These are phyloP conservation scores for Claviceps citrina DNA, from an alignment of 2,329 filamentous ascomycete species.

Conservation along the genomic window DNA sequence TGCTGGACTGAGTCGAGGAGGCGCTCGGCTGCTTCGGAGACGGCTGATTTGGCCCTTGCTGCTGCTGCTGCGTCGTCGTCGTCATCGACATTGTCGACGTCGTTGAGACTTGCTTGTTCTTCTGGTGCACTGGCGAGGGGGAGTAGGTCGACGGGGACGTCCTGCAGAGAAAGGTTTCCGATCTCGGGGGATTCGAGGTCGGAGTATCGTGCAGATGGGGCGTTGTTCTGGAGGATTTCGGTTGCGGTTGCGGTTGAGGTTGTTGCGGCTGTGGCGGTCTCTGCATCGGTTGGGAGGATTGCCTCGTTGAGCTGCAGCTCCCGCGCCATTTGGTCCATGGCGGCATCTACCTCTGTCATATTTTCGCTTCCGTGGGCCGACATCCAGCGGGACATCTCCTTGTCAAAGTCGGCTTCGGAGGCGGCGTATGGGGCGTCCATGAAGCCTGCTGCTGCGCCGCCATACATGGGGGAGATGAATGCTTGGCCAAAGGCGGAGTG, in stretches of 20 bases:
- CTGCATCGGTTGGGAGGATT: slow-evolving; percentile 11
- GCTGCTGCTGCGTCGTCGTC: slow-evolving; percentile 4
- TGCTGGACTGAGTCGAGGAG: slow-evolving; percentile 29
- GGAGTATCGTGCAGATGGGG: slow-evolving; percentile 9
- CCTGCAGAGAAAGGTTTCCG: slow-evolving; percentile 17
- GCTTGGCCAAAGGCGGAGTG: slow-evolving; percentile 18
- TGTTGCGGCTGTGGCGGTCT: not conserved
- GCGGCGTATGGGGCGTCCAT: slow-evolving; percentile 10
- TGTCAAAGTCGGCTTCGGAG: slow-evolving; percentile 22
- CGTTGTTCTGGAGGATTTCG: not conserved
- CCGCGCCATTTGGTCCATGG: slow-evolving; percentile 28
- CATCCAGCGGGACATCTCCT: slow-evolving; percentile 28
- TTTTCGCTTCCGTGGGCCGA: slow-evolving; percentile 17
- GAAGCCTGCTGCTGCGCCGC: slow-evolving; percentile 10
- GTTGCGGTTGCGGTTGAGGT: not conserved
- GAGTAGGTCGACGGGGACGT: not conserved
- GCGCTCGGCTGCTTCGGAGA: slow-evolving; percentile 27
- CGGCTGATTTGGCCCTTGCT: slow-evolving; percentile 19
- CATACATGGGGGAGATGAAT: slow-evolving; percentile 15
- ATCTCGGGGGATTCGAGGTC: slow-evolving; percentile 20
- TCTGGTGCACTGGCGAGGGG: slow-evolving; percentile 7
- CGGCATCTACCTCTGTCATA: slow-evolving; percentile 26
- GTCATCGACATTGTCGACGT: slow-evolving; percentile 2
- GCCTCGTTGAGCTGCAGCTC: slow-evolving; percentile 25
- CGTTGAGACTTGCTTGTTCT: slow-evolving; percentile 2